These are phyloP conservation scores for Lanzia echinophila DNA, from an alignment of 2,329 filamentous ascomycete species.

Conservation along the genomic window DNA sequence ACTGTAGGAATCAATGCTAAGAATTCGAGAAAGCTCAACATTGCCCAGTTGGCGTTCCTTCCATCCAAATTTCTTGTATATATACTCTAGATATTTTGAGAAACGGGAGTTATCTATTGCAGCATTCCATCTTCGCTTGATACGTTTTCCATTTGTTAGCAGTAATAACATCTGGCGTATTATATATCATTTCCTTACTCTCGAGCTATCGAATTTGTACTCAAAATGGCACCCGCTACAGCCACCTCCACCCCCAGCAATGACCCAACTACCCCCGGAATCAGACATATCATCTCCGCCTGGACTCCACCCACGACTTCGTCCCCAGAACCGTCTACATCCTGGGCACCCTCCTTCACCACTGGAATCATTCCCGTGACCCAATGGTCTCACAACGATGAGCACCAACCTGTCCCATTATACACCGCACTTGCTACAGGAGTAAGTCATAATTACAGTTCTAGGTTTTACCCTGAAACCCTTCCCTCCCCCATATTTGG, in stretches of 20 bases:
- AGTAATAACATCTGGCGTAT: too few relatives aligned
- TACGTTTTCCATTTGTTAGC: too few relatives aligned
- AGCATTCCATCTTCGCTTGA: too few relatives aligned
- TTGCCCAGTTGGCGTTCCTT: too few relatives aligned
- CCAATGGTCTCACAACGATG: conserved; percentile 48
- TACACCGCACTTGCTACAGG: conserved; percentile 49
- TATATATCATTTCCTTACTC: background rate
- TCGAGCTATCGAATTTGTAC: background rate
- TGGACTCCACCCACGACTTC: background rate
- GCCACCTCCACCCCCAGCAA: background rate
- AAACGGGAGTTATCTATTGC: too few relatives aligned
- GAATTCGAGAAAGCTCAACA: too few relatives aligned
- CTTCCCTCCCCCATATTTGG: too few relatives aligned
- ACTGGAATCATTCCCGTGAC: conserved; percentile 5
- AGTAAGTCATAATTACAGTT: too few relatives aligned
- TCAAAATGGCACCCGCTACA: background rate
- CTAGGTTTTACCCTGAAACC: too few relatives aligned
- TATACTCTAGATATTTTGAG: too few relatives aligned
- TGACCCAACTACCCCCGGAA: background rate
- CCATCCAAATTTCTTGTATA: too few relatives aligned
- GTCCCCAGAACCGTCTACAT: background rate
- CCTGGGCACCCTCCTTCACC: conserved; percentile 4
- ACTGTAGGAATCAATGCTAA: too few relatives aligned
- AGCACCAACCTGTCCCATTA: conserved; percentile 41
- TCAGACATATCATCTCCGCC: background rate